Evolutionary conservation across 352 stramenopile genomes (phyloP).

Genomic region (Globisporangium mamillatum): DNA sequence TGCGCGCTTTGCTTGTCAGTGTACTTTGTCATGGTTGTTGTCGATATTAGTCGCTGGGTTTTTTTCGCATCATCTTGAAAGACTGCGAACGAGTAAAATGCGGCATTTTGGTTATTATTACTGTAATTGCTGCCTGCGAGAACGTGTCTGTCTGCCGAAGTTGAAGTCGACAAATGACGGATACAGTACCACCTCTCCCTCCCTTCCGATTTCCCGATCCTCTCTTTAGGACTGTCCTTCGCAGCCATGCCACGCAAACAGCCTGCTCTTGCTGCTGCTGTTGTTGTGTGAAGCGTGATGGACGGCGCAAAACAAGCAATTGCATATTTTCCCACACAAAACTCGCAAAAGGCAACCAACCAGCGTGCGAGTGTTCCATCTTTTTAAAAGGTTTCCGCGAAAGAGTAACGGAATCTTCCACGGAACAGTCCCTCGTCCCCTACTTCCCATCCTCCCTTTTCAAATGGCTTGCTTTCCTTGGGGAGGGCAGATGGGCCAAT

Average conservation of each 20-base stretch:
- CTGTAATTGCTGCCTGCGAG: too few species aligned
- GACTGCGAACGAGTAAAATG: too few species aligned
- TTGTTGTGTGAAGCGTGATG: constrained; percentile 1
- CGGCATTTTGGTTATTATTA: too few species aligned
- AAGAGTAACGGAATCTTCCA: constrained; percentile 39
- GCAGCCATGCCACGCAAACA: neutral
- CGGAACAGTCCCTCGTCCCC: constrained; percentile 12
- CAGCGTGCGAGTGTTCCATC: neutral
- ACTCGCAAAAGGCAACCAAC: constrained; percentile 3
- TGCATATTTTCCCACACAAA: neutral
- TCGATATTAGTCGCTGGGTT: too few species aligned
- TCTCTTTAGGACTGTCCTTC: neutral
- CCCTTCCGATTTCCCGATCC: neutral
- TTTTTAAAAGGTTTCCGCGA: constrained; percentile 10
- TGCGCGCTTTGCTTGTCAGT: too few species aligned
- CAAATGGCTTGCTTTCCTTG: constrained; percentile 14
- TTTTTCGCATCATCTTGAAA: too few species aligned
- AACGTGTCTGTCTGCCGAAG: neutral
- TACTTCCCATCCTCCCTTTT: constrained; percentile 1
- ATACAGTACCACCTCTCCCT: neutral
- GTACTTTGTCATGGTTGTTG: too few species aligned
- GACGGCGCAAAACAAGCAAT: constrained; percentile 8
- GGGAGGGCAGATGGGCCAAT: neutral
- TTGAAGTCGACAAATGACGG: neutral
- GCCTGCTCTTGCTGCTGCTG: neutral